phyloP scores from a whole-genome alignment of 1,284 basidiomycete genomes.

The Grifola frondosa region DNA sequence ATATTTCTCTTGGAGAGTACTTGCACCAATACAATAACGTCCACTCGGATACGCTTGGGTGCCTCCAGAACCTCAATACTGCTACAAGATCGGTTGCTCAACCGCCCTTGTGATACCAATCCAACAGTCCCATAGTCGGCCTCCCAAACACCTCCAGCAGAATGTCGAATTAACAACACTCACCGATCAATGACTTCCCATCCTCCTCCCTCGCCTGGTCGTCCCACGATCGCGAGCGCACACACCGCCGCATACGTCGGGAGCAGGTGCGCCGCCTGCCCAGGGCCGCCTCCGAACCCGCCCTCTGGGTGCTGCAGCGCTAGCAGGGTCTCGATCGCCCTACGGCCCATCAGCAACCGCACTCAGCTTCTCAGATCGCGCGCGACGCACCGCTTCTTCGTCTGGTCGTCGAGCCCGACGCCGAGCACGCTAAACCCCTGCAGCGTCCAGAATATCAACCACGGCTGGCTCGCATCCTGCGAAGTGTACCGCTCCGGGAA shows the following conservation, averaged over 20 bases:
- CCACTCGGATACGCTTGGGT: too few relatives aligned
- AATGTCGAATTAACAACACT: slow-evolving; percentile 20
- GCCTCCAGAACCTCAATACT: too few relatives aligned
- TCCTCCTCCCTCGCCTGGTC: slow-evolving; percentile 69
- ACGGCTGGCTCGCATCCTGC: slow-evolving; percentile 90
- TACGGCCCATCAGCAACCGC: slow-evolving; percentile 24
- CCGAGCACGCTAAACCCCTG: slow-evolving; percentile 81
- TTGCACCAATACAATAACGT: too few relatives aligned
- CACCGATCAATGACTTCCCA: slow-evolving; percentile 84
- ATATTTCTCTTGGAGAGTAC: too few relatives aligned
- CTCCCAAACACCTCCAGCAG: too few relatives aligned
- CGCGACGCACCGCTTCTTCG: slow-evolving; percentile 64
- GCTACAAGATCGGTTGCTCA: too few relatives aligned
- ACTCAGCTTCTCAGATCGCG: not conserved
- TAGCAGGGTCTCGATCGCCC: slow-evolving; percentile 77
- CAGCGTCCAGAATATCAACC: slow-evolving; percentile 90
- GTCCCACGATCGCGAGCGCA: slow-evolving; percentile 80
- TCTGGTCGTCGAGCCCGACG: slow-evolving; percentile 72
- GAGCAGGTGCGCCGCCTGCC: slow-evolving; percentile 86
- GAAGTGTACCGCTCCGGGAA: slow-evolving; percentile 76
- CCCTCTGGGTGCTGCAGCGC: slow-evolving; percentile 79
- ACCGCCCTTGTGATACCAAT: too few relatives aligned
- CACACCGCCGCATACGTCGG: slow-evolving; percentile 90
- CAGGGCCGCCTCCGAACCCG: slow-evolving; percentile 90
- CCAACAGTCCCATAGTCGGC: too few relatives aligned